Evolutionary conservation across 2,329 filamentous ascomycete species (phyloP), one percentile per base, ranked within the genome.

Genomic region (Gnomoniopsis smithogilvyi): DNA sequence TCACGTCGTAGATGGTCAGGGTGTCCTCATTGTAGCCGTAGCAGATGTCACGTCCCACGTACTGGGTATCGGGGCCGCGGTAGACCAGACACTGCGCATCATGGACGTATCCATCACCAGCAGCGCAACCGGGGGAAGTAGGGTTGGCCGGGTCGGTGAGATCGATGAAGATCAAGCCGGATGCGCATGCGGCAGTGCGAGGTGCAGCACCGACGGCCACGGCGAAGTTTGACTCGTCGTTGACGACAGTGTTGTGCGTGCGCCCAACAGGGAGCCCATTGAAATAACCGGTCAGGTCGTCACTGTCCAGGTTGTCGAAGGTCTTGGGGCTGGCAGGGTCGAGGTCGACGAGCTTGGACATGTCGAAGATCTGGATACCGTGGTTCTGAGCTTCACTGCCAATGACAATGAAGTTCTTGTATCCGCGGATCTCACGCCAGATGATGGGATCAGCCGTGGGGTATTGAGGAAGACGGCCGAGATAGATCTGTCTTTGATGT

Each of bases 361-460:
- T 76, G 67, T 88, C 84, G 64, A 88, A 88, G 67, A 87, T 80
- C 68, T 88, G 85, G 24, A 88, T 76, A 51, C 81, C 80, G 66
- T 87, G 84, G 56, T 72, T 68, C 7, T 64, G 62, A 0, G 81
- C 77, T 63, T 77, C 75, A 46, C 72, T 70, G 8, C 75, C 75
- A 34, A 77, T 74, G 60, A 76, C 70, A 54, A 74, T 72, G 58
- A 75, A 77, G 59, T 72, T 67, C 58, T 75, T 71, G 65, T 75
- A 73, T 19, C 75, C 73, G 51, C 72, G 72, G 65, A 77, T 76
- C 62, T 77, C 75, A n/a, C 74, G 68, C 75, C 75, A 77, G 64
- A 59, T 69, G 64, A 57, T 72, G 1, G 67, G 64, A 3, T 67
- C 68, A 10, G 65, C 65, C 1, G 65, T 64, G 2, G 73, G 74